Evolutionary conservation across 345 rosid genomes (phyloP), one percentile per base, ranked within the genome.

Genomic region (Psidium friedrichsthalianum): DNA sequence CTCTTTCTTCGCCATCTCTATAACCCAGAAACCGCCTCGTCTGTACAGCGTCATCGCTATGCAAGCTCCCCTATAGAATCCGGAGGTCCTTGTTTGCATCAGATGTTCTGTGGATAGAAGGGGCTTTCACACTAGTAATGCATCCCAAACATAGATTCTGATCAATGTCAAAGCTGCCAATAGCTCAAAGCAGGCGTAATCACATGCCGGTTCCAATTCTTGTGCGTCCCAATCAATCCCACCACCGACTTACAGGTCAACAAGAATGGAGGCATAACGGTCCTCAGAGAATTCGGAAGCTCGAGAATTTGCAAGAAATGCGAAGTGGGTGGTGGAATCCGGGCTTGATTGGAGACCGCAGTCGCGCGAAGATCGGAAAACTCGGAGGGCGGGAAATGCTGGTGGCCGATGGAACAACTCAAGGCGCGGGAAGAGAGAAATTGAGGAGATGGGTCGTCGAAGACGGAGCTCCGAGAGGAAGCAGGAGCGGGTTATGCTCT

Each of bases 1-100:
- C 89, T 25, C 94, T 95, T 90, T 94, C 98, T 86, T 96, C 98
- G 0, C 98, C 98, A 59, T 95, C 98, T 40, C 99, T 96, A 52
- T 98, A 96, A 14, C 98, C 99, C 82, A 97, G 92, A 92, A 97
- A 95, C 82, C 83, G 93, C 49, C 49, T 88, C 95, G 88, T 91
- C 53, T 92, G 99, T 78, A 88, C 8, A 56, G 64, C 27, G 32
- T 29, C 82, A 29, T 69, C 85, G 74, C 76, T 74, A 24, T 58
- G 84, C 18, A 85, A 84, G 51, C 86, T 83, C 18, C 44, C 83
- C 55, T 20, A 85, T 49, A 36, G 84, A 42, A 85, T 74, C 36
- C 44, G 5, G 82, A 49, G 78, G 55, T 87, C n/a, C n/a, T n/a
- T n/a, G n/a, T n/a, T n/a, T n/a, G n/a, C n/a, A 56, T 86, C 88